Percentiles rank a stretch among this genome's conserved stretches.
Conservation (phyloP, 169 alveolate genomes). For the Plasmodium gaboni region DNA sequence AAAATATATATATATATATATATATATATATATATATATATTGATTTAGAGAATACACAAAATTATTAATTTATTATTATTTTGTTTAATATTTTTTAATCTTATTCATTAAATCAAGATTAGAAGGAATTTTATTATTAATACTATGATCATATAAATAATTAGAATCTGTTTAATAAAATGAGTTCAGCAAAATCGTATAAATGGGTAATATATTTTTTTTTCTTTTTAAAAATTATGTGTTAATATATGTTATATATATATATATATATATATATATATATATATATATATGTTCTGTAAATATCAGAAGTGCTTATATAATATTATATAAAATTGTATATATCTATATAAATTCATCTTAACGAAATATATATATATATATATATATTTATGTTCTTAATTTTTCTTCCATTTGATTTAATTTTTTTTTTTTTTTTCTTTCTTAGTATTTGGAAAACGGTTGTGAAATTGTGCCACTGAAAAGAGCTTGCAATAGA, state of each 20-base stretch:
- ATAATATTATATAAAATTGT: too few relatives aligned
- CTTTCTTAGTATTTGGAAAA: slow-evolving; percentile 54
- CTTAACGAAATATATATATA: background rate
- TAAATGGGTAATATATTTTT: slow-evolving; percentile 62
- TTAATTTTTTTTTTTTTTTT: slow-evolving; percentile 13
- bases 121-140: too few relatives aligned
- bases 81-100: too few relatives aligned
- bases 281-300: background rate
- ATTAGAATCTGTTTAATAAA: background rate
- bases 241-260: background rate
- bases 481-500: slow-evolving; percentile 22
- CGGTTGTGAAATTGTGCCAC: slow-evolving; percentile 70
- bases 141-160: too few relatives aligned
- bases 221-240: background rate
- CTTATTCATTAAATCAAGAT: too few relatives aligned
- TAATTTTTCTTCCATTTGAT: background rate
- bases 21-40: too few relatives aligned
- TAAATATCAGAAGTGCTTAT: background rate
- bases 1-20: too few relatives aligned
- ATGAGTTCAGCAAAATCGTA: slow-evolving; percentile 51
- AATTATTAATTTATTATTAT: too few relatives aligned
- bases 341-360: background rate
- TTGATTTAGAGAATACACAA: too few relatives aligned
- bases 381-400: background rate
- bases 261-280: slow-evolving; percentile 1